Evolutionary conservation across 179 eudicot species (phyloP).

Genomic region (Vitellaria paradoxa): DNA sequence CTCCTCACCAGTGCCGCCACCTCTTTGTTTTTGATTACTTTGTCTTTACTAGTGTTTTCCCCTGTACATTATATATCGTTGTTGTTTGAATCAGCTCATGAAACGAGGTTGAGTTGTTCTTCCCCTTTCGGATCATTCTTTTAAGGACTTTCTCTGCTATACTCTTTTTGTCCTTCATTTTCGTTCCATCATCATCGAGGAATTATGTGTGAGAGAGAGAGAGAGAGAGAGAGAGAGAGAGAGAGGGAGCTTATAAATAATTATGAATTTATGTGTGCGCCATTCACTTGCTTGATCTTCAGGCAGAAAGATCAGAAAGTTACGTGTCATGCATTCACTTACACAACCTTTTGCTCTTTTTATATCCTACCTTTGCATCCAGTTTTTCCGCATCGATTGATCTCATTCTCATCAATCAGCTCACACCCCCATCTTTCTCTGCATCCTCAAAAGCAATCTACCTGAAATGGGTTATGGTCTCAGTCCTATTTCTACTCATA

Average conservation of each 20-base stretch:
- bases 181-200: constrained; percentile 22
- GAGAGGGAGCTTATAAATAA: neutral
- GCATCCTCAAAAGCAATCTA: neutral
- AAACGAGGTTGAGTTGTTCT: constrained; percentile 17
- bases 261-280: neutral
- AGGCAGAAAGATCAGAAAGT: no score
- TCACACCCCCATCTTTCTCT: neutral
- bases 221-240: neutral
- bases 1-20: no score
- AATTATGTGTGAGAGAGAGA: neutral
- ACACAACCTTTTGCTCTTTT: neutral
- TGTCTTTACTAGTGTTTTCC: no score
- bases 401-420: no score
- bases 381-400: no score
- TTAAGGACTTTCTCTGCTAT: neutral
- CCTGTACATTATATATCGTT: neutral
- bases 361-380: no score
- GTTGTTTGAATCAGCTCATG: constrained; percentile 15
- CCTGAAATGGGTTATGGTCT: constrained; percentile 26
- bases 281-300: constrained; percentile 19
- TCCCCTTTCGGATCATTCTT: constrained; percentile 14
- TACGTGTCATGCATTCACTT: no score
- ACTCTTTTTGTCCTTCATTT: constrained; percentile 22
- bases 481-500: constrained; percentile 8
- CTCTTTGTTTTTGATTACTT: no score